A percentile compares a stretch with the other conserved stretches of the same genome.
These are phyloP conservation scores for Pythium angustatum DNA, from an alignment of 352 stramenopile genomes.

Conservation along the genomic window DNA sequence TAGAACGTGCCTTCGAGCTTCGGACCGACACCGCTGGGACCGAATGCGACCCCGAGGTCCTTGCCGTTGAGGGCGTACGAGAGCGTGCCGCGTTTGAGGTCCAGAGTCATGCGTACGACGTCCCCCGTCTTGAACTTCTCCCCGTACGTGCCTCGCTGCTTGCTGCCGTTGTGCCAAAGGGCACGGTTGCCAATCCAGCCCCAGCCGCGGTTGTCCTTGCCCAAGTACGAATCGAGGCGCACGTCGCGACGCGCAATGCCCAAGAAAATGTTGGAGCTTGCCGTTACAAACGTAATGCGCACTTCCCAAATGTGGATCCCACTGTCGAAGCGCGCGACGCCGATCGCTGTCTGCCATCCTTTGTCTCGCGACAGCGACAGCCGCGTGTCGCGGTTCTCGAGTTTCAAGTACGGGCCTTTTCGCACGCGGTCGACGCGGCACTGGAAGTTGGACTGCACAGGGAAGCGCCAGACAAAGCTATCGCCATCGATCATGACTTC, in stretches of 20 bases:
- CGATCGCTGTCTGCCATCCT: slow-evolving; percentile 87
- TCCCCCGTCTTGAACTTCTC: slow-evolving; percentile 91
- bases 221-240: slow-evolving; percentile 86
- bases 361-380: slow-evolving; percentile 86
- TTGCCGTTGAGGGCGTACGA: slow-evolving; percentile 90
- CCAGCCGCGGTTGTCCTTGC: slow-evolving; percentile 92
- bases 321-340: slow-evolving; percentile 83
- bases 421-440: slow-evolving; percentile 83
- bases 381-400: slow-evolving; percentile 84
- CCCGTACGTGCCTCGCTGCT: slow-evolving; percentile 88
- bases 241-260: slow-evolving; percentile 84
- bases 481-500: slow-evolving; percentile 87
- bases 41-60: slow-evolving; percentile 87
- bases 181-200: slow-evolving; percentile 90
- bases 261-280: slow-evolving; percentile 90
- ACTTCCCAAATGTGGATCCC: slow-evolving; percentile 90
- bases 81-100: slow-evolving; percentile 79
- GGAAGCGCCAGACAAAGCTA: slow-evolving; percentile 87
- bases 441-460: slow-evolving; percentile 88
- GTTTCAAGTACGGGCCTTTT: slow-evolving; percentile 87
- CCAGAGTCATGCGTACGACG: slow-evolving; percentile 78
- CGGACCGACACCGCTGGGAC: slow-evolving; percentile 76
- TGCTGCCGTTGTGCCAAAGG: slow-evolving; percentile 90
- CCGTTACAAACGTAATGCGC: slow-evolving; percentile 82
- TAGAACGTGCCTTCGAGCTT: slow-evolving; percentile 89